Base-by-base conservation (phyloP, 805 yeast genomes). In the Candida coleopterorum region DNA sequence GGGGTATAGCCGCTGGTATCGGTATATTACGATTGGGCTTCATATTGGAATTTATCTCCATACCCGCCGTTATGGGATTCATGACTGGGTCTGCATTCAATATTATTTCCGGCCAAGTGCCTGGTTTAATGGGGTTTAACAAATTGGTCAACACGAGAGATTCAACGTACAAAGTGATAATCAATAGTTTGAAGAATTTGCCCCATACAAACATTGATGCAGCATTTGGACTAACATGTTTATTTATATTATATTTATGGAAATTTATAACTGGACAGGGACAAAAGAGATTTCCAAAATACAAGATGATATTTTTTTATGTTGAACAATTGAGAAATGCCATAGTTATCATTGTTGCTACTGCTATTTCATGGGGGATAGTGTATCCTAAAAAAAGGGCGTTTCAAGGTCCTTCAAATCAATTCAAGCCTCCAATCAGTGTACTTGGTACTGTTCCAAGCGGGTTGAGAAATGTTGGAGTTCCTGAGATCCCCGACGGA, bases 21-120 rank as follows among this genome's bases (percentile, higher is more conserved):
- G 97, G 97, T 45, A 36, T 89, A 6, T 61, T 87, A 44, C 73
- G 97, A 50, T 66, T 89, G 17, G 97, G 97, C 0, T 89, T 89
- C 63, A 69, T 89, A 35, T 77, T 89, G 29, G 97, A 89, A 59
- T 78, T 84, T 55, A 87, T 89, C 50, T 86, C 96, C 3, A 70
- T 81, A 52, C 96, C 96, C 31, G 94, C 96, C 1, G 95, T 89
- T 28, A 71, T 87, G 62, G 97, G 97, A 0, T 89, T 88, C 67
- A 89, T 89, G 90, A 74, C 90, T 23, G 97, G 97, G 35, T 88
- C 96, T 4, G 96, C 97, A 2, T 74, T 89, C 50, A 80, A 71
- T 50, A 89, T 89, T 53, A 69, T 82, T 24, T 60, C 70, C 42
- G 97, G 97, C 17, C 97, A 89, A 64, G 79, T 89, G 6, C 95